phyloP scores from a whole-genome alignment of 805 yeast genomes.

The Pichia cabralensis region DNA sequence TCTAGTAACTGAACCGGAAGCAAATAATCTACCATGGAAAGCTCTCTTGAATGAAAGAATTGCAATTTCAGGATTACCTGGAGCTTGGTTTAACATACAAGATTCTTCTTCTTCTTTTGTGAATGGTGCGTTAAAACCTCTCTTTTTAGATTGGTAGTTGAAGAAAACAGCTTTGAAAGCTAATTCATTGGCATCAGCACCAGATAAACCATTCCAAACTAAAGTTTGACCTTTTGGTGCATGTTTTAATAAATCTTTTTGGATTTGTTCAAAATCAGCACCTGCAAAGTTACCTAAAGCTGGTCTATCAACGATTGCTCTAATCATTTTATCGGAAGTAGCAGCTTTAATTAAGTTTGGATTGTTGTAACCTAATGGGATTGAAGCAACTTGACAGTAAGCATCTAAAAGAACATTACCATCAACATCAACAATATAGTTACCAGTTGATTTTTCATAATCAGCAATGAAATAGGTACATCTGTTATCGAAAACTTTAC shows the following conservation, averaged over 20 bases:
- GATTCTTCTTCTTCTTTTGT: conserved; percentile 58
- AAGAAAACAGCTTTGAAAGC: conserved; percentile 86
- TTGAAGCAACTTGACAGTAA: conserved; percentile 79
- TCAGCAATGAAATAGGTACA: conserved; percentile 71
- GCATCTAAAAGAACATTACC: conserved; percentile 68
- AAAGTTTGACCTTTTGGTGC: conserved; percentile 73
- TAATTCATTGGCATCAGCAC: conserved; percentile 83
- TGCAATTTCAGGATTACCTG: conserved; percentile 84
- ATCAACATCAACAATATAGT: conserved; percentile 72
- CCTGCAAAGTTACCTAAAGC: conserved; percentile 80
- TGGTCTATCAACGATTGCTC: conserved; percentile 73
- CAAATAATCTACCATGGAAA: conserved; percentile 93
- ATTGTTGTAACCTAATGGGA: conserved; percentile 79
- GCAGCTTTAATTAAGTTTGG: conserved; percentile 66
- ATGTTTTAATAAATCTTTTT: conserved; percentile 52
- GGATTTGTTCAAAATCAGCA: conserved; percentile 39
- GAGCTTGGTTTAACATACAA: conserved; percentile 73
- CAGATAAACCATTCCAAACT: conserved; percentile 74
- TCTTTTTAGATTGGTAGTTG: conserved; percentile 59
- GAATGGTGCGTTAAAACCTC: conserved; percentile 55
- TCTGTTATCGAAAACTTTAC: conserved; percentile 57
- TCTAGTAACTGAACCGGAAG: conserved; percentile 82
- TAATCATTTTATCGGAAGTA: conserved; percentile 55
- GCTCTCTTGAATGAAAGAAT: conserved; percentile 79
- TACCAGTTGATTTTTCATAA: conserved; percentile 65